phyloP scores from a whole-genome alignment of 1,284 basidiomycete species.

The Leccinum pallidistipes region DNA sequence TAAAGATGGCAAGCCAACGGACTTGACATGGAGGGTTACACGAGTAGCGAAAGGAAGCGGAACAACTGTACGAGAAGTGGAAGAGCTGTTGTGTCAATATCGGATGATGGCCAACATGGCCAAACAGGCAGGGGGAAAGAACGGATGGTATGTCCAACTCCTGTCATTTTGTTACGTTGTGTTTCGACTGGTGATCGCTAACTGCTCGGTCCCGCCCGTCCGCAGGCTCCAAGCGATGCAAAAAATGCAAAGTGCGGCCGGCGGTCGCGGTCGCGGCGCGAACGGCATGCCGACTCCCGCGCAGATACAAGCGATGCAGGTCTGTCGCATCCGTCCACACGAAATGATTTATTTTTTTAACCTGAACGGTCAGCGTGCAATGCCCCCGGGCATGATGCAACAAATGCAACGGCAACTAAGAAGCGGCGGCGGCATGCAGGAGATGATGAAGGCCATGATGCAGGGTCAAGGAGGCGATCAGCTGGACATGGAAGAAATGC shows the following conservation, averaged over 20 bases:
- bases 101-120: constrained; percentile 98
- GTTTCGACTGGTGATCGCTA: constrained; percentile 2
- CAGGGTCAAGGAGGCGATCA: constrained; percentile 83
- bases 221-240: constrained; percentile 81
- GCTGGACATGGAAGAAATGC: constrained; percentile 85
- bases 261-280: constrained; percentile 80
- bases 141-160: constrained; percentile 66
- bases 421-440: constrained; percentile 85
- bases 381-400: constrained; percentile 89
- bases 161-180: constrained; percentile 3
- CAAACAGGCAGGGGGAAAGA: constrained; percentile 95
- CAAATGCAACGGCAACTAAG: constrained; percentile 83
- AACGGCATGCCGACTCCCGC: constrained; percentile 87
- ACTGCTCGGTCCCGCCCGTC: neutral
- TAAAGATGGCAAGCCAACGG: constrained; percentile 81
- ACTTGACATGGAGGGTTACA: constrained; percentile 83
- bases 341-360: constrained; percentile 10
- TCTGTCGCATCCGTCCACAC: constrained; percentile 35
- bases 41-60: constrained; percentile 93
- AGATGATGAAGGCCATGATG: constrained; percentile 97
- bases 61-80: constrained; percentile 96
- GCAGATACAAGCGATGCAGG: constrained; percentile 93
- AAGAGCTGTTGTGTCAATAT: constrained; percentile 94
- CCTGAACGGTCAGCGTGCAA: constrained; percentile 56
- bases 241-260: constrained; percentile 86